Conservation (phyloP, 805 yeast genomes). For the Starmera quercuum region DNA sequence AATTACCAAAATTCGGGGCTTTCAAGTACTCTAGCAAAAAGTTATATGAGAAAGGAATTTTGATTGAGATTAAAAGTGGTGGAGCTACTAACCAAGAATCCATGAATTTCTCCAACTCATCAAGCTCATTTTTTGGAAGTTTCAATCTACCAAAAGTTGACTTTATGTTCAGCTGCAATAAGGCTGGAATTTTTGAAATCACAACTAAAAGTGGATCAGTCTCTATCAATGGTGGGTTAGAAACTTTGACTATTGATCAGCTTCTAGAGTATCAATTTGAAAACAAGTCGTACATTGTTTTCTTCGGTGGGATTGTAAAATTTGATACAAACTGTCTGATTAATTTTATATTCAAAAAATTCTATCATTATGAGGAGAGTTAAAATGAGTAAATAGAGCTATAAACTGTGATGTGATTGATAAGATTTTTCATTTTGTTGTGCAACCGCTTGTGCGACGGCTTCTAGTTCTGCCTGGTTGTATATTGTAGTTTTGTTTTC, state of each 20-base stretch:
- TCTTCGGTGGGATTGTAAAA: slow-evolving; percentile 62
- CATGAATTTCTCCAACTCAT: slow-evolving; percentile 26
- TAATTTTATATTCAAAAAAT: slow-evolving; percentile 65
- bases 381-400: background rate
- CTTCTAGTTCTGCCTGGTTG: slow-evolving; percentile 16
- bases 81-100: slow-evolving; percentile 34
- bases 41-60: slow-evolving; percentile 63
- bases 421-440: too few relatives aligned
- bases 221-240: slow-evolving; percentile 49
- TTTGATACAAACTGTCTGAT: slow-evolving; percentile 65
- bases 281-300: slow-evolving; percentile 39
- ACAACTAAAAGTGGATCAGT: slow-evolving; percentile 69
- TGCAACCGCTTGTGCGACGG: slow-evolving; percentile 21
- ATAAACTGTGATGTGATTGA: too few relatives aligned
- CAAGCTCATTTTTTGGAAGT: slow-evolving; percentile 28
- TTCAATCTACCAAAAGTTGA: slow-evolving; percentile 59
- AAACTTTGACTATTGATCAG: slow-evolving; percentile 59
- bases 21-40: slow-evolving; percentile 71
- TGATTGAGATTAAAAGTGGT: slow-evolving; percentile 55
- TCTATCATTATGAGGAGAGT: slow-evolving; percentile 40
- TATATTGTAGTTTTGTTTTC: slow-evolving; percentile 5
- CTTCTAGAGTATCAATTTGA: slow-evolving; percentile 71
- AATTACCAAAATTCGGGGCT: slow-evolving; percentile 69
- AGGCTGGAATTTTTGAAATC: slow-evolving; percentile 62
- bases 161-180: slow-evolving; percentile 70